Evolutionary conservation across 2,329 filamentous ascomycete species (phyloP).

Genomic region (Penicillium sp.): DNA sequence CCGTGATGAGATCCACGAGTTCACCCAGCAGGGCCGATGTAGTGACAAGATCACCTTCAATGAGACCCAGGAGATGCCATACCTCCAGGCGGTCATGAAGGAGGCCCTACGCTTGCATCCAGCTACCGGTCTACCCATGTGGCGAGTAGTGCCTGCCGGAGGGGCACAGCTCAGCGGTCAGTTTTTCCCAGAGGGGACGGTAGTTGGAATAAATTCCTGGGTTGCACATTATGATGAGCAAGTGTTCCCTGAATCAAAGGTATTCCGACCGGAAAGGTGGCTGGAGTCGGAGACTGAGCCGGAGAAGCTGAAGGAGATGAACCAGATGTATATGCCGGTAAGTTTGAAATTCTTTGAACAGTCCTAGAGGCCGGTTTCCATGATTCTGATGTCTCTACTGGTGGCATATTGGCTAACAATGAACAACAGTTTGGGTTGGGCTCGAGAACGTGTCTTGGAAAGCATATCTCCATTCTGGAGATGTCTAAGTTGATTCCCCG

Average conservation of each 20-base stretch:
- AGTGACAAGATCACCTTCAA: constrained; percentile 39
- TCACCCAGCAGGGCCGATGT: constrained; percentile 18
- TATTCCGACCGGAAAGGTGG: constrained; percentile 52
- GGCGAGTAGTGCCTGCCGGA: constrained; percentile 49
- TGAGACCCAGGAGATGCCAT: constrained; percentile 48
- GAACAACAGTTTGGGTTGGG: constrained; percentile 35
- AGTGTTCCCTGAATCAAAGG: constrained; percentile 47
- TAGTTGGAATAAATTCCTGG: constrained; percentile 48
- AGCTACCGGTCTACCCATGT: constrained; percentile 52
- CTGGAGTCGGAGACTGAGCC: constrained; percentile 37
- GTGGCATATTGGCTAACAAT: not conserved
- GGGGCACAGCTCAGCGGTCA: constrained; percentile 46
- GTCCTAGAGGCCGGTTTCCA: not conserved
- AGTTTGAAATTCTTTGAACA: constrained; percentile 6
- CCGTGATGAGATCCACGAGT: constrained; percentile 34
- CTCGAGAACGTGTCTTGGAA: constrained; percentile 34
- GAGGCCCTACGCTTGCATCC: constrained; percentile 56
- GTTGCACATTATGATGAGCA: constrained; percentile 45
- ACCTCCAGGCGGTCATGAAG: constrained; percentile 56
- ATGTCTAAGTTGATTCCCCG: constrained; percentile 40
- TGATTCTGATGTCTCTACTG: not conserved
- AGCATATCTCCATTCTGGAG: constrained; percentile 41
- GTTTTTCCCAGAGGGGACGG: constrained; percentile 45
- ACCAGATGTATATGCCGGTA: constrained; percentile 43
- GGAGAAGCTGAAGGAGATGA: constrained; percentile 34